A percentile compares a stretch with the other conserved stretches of the same genome.
phyloP scores from a whole-genome alignment of 2,329 filamentous ascomycete species.

The Sordariomycetes sp. region DNA sequence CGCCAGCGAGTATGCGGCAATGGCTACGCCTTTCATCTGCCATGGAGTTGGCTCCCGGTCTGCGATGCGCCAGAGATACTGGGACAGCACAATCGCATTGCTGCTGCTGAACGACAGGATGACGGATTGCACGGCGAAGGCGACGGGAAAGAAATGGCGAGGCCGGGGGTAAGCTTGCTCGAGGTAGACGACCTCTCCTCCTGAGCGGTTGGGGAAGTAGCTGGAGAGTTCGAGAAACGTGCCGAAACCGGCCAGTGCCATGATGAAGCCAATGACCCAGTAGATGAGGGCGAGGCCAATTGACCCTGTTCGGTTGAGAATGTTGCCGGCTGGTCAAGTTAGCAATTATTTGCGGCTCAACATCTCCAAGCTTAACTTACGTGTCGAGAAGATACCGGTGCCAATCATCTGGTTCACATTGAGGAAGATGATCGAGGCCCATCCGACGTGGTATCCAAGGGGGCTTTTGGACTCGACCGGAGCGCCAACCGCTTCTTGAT shows the following conservation, averaged over 20 bases:
- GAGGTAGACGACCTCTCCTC: slow-evolving; percentile 57
- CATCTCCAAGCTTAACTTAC: slow-evolving; percentile 32
- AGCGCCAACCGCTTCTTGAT: slow-evolving; percentile 53
- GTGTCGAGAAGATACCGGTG: slow-evolving; percentile 56
- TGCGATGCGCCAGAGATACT: slow-evolving; percentile 52
- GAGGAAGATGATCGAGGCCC: slow-evolving; percentile 46
- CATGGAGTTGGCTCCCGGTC: slow-evolving; percentile 43
- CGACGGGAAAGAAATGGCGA: slow-evolving; percentile 52
- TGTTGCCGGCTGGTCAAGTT: slow-evolving; percentile 36
- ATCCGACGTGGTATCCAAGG: slow-evolving; percentile 48
- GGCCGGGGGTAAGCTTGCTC: slow-evolving; percentile 60
- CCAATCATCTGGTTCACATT: slow-evolving; percentile 57
- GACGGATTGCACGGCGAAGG: slow-evolving; percentile 56
- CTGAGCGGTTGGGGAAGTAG: slow-evolving; percentile 59
- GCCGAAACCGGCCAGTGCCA: slow-evolving; percentile 42
- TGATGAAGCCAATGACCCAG: slow-evolving; percentile 54
- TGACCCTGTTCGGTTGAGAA: slow-evolving; percentile 51
- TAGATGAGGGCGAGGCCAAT: slow-evolving; percentile 54
- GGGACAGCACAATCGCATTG: slow-evolving; percentile 55
- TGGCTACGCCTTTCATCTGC: slow-evolving; percentile 58
- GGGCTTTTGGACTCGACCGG: slow-evolving; percentile 51
- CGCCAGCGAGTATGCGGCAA: slow-evolving; percentile 53
- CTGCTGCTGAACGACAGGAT: slow-evolving; percentile 57
- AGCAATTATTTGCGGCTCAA: not conserved
- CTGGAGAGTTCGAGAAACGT: slow-evolving; percentile 56